Evolutionary conservation across 257 asterid genomes (phyloP), one percentile per base, ranked within the genome.

Genomic region (Dorcoceras hygrometricum): DNA sequence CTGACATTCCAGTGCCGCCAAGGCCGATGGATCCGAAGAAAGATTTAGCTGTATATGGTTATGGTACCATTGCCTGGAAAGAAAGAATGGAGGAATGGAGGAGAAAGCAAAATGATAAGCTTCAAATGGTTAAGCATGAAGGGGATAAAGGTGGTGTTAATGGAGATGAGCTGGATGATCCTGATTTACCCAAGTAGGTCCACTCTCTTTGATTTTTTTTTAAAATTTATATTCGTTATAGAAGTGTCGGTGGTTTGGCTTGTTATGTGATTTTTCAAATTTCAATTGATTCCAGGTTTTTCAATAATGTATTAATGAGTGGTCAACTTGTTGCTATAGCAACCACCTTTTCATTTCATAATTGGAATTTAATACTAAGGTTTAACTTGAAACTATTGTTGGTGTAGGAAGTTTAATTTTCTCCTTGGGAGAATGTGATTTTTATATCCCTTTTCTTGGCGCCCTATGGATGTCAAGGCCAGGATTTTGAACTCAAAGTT

Each of bases 1-100:
- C 43, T 5, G 7, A n/a, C 22, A 61, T 69, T 61, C 36, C 75
- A 77, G 84, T 82, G 73, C 87, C 87, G 3, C 84, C 87, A 4
- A 79, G 87, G 10, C 81, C 87, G 16, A 82, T 82, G 87, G 87
- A 82, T 59, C 84, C 87, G 24, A 82, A 79, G 75, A 91, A 89
- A 68, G 96, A 87, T 61, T 78, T 90, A 81, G 89, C 85, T 80
- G 73, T 94, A 28, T 91, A 89, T 50, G 96, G 95, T 53, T 91
- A 87, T 81, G 96, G 96, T 71, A 86, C 66, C 80, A 92, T 91
- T 70, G 96, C 89, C 85, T 91, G 97, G 97, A 91, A 91, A 81
- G 96, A 88, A 80, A 79, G 97, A 68, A 95, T 91, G 27, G 97
- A 90, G 50, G 87, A 95, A 20, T 87, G 96, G 98, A 89, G 86